These are phyloP conservation scores for Thalassiosira mediterranea DNA, from an alignment of 352 stramenopile species.

Conservation along the genomic window DNA sequence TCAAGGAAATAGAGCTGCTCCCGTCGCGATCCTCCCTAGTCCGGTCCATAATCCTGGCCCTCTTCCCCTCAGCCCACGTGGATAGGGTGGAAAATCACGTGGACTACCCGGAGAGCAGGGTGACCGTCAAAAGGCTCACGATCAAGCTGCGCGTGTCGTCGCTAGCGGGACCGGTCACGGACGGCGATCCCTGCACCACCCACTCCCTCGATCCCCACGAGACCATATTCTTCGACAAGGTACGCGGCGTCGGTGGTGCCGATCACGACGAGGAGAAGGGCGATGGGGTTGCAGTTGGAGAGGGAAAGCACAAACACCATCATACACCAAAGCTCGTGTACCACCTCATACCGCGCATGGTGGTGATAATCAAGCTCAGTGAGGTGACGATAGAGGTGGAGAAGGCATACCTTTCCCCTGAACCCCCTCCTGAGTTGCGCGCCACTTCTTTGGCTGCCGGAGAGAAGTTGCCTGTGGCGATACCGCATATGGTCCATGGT, in stretches of 20 bases:
- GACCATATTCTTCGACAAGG: background rate
- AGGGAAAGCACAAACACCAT: background rate
- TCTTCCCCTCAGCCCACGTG: slow-evolving; percentile 48
- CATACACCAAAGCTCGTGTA: background rate
- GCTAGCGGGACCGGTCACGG: slow-evolving; percentile 13
- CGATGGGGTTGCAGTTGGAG: background rate
- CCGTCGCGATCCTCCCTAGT: slow-evolving; percentile 29
- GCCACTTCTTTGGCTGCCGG: background rate
- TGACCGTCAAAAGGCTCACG: slow-evolving; percentile 25
- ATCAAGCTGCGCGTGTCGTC: slow-evolving; percentile 40
- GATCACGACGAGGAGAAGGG: background rate
- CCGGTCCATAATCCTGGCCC: slow-evolving; percentile 14
- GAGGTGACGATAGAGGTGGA: slow-evolving; percentile 49
- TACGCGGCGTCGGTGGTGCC: no score
- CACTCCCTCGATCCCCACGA: background rate
- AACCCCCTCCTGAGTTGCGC: slow-evolving; percentile 25
- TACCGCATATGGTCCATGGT: background rate
- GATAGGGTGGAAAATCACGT: slow-evolving; percentile 11
- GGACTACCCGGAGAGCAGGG: slow-evolving; percentile 40
- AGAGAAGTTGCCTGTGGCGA: slow-evolving; percentile 3
- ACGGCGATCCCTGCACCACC: slow-evolving; percentile 4
- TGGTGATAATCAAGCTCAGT: slow-evolving; percentile 42
- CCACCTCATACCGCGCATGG: slow-evolving; percentile 21
- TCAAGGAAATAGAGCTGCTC: slow-evolving; percentile 32
- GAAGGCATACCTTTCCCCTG: slow-evolving; percentile 60